Evolutionary conservation across 192 early-diverging fungal genomes (phyloP).

Genomic region (Entomortierella chlamydospora): DNA sequence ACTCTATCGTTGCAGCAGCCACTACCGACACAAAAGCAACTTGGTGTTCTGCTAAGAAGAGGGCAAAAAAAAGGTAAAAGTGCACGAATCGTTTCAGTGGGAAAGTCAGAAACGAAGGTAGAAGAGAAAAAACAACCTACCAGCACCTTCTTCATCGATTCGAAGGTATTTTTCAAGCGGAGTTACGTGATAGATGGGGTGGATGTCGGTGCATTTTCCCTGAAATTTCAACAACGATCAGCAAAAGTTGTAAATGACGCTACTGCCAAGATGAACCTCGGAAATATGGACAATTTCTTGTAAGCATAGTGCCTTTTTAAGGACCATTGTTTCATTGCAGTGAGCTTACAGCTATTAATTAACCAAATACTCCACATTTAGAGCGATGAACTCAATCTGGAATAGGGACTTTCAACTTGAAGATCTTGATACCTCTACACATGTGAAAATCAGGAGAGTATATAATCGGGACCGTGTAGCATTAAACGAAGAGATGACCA

Average conservation of each 20-base stretch:
- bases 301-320: no score
- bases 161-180: no score
- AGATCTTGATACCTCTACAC: slow-evolving; percentile 1
- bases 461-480: neutral
- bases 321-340: no score
- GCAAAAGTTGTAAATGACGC: neutral
- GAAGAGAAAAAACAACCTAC: neutral
- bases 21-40: neutral
- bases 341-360: neutral
- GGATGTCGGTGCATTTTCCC: neutral
- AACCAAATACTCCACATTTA: neutral
- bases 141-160: neutral
- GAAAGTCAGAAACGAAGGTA: neutral
- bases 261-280: neutral
- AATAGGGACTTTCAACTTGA: neutral
- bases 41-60: neutral
- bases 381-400: slow-evolving; percentile 3
- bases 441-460: neutral
- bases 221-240: neutral
- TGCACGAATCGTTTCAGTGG: neutral
- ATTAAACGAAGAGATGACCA: neutral
- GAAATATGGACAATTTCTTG: neutral
- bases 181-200: neutral
- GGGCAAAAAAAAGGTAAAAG: neutral
- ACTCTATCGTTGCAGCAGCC: no score